Evolutionary conservation across 2,329 filamentous ascomycete genomes (phyloP).

Genomic region (Arthrobotrys iridis): DNA sequence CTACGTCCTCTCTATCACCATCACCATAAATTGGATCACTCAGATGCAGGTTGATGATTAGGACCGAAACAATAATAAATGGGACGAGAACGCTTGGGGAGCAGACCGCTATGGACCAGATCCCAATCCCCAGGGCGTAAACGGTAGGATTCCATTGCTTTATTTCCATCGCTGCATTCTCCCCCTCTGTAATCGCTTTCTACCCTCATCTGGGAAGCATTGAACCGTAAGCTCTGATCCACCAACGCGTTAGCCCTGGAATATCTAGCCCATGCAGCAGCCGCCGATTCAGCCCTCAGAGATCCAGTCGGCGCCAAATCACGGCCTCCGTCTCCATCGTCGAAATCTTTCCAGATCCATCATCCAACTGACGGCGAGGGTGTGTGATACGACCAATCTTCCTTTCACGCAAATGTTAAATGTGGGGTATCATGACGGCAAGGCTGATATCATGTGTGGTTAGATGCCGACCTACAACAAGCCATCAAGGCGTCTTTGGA

Average conservation of each 20-base stretch:
- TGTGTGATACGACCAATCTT: slow-evolving; percentile 10
- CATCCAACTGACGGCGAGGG: slow-evolving; percentile 42
- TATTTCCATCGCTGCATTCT: not conserved
- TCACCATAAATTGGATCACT: not conserved
- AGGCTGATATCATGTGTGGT: slow-evolving; percentile 27
- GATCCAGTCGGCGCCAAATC: slow-evolving; percentile 50
- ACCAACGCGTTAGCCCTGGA: slow-evolving; percentile 27
- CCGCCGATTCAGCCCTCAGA: slow-evolving; percentile 22
- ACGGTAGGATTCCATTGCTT: slow-evolving; percentile 24
- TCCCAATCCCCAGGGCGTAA: not conserved
- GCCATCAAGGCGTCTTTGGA: slow-evolving; percentile 57
- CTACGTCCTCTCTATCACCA: not conserved
- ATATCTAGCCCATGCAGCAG: slow-evolving; percentile 25
- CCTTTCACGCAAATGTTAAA: not conserved
- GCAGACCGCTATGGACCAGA: slow-evolving; percentile 41
- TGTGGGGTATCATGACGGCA: slow-evolving; percentile 3
- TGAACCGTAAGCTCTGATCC: slow-evolving; percentile 30
- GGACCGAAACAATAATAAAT: slow-evolving; percentile 26
- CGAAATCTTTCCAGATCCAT: slow-evolving; percentile 39
- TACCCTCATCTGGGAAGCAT: not conserved
- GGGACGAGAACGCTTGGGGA: slow-evolving; percentile 21
- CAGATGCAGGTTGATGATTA: not conserved
- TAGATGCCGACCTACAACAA: slow-evolving; percentile 56
- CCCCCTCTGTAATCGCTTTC: not conserved
- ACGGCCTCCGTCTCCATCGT: slow-evolving; percentile 44